Conservation (phyloP, 2,329 filamentous ascomycete genomes). For the Aspergillus amoenus region DNA sequence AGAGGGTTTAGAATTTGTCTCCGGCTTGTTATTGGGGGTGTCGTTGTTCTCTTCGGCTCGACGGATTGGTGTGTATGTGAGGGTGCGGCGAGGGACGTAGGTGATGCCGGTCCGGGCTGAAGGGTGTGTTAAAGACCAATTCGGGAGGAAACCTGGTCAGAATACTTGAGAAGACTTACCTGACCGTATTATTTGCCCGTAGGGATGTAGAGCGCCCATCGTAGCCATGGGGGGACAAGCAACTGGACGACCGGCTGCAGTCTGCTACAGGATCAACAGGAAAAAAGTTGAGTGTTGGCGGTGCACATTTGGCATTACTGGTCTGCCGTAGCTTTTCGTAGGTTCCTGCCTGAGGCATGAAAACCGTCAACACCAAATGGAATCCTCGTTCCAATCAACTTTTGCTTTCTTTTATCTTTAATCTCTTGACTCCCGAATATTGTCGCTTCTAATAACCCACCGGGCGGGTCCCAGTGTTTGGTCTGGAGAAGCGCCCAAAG, state of each 20-base stretch:
- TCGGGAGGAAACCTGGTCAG: background rate
- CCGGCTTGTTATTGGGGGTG: conserved; percentile 17
- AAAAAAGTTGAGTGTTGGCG: conserved; percentile 29
- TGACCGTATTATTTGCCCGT: conserved; percentile 39
- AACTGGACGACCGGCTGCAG: conserved; percentile 11
- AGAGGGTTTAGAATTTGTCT: conserved; percentile 21
- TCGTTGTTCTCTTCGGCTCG: conserved; percentile 28
- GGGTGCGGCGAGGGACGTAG: conserved; percentile 37
- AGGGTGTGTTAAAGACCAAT: background rate
- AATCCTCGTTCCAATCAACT: background rate
- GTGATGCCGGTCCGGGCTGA: conserved; percentile 33
- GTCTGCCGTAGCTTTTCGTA: conserved; percentile 14
- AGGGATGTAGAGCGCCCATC: conserved; percentile 38
- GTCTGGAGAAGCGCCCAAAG: background rate
- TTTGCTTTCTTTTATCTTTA: background rate
- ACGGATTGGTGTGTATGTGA: conserved; percentile 32
- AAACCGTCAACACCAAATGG: background rate
- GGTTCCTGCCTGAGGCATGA: background rate
- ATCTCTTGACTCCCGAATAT: background rate
- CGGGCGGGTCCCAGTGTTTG: background rate
- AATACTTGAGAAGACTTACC: conserved; percentile 25
- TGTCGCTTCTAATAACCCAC: background rate
- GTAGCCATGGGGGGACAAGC: conserved; percentile 34
- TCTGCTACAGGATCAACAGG: conserved; percentile 16
- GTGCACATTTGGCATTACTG: conserved; percentile 23